Base-by-base conservation (phyloP, 164 flowering plant species). In the Macadamia tetraphylla region DNA sequence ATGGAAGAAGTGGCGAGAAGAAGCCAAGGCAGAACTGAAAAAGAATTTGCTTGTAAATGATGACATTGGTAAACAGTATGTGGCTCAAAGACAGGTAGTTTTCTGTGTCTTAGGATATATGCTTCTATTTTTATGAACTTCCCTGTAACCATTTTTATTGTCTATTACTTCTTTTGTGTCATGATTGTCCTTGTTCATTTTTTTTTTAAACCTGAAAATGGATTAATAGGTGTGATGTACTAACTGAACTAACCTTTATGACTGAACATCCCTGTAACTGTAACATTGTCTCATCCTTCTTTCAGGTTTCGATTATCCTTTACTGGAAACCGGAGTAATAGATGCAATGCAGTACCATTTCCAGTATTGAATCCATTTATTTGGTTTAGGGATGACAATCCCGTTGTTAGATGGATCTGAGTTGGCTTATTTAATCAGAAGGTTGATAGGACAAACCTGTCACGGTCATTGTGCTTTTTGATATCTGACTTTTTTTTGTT, bases 1-100 rank as follows among this genome's bases (percentile, higher is more conserved):
- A 35, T 94, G 97, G 98, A 89, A 87, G 77, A 87, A 83, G 72
- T 89, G 97, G 97, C 90, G 94, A 8, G 96, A 89, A 79, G 98
- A 87, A 73, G 84, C 83, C 63, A 91, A 89, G 76, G 83, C 87
- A 60, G 86, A 86, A 44, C 75, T 91, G 43, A 91, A 94, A 76
- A 79, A 71, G 69, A 80, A 77, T 17, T 76, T 89, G 75, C 58
- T 91, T 66, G 89, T 86, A 78, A 80, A 91, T 81, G 82, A 72
- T 70, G 93, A 89, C 60, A 79, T 81, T 63, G 94, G 91, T 42
- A 87, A 85, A 81, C 77, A 85, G 60, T 89, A 89, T 76, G 81
- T 89, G 63, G 79, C 88, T 59, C 77, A 85, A 74, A 82, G 81
- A 81, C 94, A 88, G 96, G 98, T 94, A 77, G 13, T 10, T 57